A percentile compares a stretch with the other conserved stretches of the same genome.
Evolutionary conservation across 2,329 filamentous ascomycete genomes (phyloP).

Genomic region (Aspergillus novoparasiticus): DNA sequence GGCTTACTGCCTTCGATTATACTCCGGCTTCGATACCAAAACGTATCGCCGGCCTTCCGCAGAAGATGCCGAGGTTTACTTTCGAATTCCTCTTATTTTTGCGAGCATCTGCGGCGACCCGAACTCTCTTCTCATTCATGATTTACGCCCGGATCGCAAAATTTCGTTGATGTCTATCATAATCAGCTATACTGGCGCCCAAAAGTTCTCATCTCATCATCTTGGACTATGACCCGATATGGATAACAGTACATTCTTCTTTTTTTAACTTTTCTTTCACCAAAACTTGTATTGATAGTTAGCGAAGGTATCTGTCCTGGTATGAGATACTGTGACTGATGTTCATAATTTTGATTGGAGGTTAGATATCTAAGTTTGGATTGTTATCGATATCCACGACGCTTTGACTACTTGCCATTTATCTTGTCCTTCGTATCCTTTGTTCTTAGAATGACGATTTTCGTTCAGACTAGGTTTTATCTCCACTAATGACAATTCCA

Average conservation of each 20-base stretch:
- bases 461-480: not conserved
- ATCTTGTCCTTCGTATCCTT: not conserved
- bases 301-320: not conserved
- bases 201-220: not conserved
- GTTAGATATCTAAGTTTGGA: not conserved
- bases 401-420: not conserved
- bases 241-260: not conserved
- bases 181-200: not conserved
- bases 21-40: not conserved
- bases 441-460: not conserved
- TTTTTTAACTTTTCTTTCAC: not conserved
- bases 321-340: not conserved
- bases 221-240: not conserved
- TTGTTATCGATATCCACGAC: constrained; percentile 1
- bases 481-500: not conserved
- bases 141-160: not conserved
- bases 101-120: not conserved
- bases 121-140: not conserved
- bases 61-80: not conserved
- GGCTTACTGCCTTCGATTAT: not conserved
- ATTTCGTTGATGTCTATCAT: not conserved
- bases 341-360: not conserved
- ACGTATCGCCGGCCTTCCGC: not conserved
- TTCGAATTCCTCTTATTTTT: not conserved
- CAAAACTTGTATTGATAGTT: not conserved